Evolutionary conservation across 495 filamentous ascomycete species (phyloP).

Genomic region (Aspergillus egyptiacus): DNA sequence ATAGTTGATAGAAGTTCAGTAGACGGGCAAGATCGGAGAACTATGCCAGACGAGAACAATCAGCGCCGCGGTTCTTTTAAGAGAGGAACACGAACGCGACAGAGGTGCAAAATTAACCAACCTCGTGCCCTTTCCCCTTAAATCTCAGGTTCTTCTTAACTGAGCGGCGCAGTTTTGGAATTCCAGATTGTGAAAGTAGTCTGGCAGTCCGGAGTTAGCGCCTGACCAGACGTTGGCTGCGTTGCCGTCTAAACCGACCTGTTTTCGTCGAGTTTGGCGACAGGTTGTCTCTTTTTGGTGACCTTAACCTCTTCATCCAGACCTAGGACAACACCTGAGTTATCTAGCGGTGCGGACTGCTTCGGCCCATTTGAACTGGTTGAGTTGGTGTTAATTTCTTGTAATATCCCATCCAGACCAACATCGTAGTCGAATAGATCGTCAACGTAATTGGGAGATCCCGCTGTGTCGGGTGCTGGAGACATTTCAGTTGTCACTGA

Average conservation of each 20-base stretch:
- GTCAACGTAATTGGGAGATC: conserved; percentile 38
- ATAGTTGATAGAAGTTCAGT: conserved; percentile 87
- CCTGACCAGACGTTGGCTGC: background rate
- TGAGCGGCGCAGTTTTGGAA: conserved; percentile 71
- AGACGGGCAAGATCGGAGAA: conserved; percentile 80
- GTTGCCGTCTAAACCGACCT: conserved; percentile 43
- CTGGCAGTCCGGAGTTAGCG: conserved; percentile 28
- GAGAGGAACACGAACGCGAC: no score
- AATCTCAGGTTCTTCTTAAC: conserved; percentile 68
- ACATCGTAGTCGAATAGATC: conserved; percentile 70
- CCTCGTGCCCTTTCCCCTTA: conserved; percentile 92
- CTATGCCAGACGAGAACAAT: conserved; percentile 34
- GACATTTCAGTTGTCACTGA: conserved; percentile 13
- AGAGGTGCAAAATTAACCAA: conserved; percentile 35
- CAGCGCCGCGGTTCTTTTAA: background rate
- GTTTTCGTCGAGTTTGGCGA: conserved; percentile 80
- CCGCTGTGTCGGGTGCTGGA: conserved; percentile 12
- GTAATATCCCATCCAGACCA: conserved; percentile 47
- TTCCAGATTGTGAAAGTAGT: conserved; percentile 71
- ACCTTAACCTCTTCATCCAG: conserved; percentile 85
- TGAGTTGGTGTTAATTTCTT: conserved; percentile 32
- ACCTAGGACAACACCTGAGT: conserved; percentile 46
- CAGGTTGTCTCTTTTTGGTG: conserved; percentile 63
- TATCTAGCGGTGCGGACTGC: conserved; percentile 27
- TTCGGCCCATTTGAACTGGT: conserved; percentile 23